Percentiles rank a stretch among this genome's conserved stretches.
phyloP scores from a whole-genome alignment of 2,329 filamentous ascomycete genomes.

The Macrophomina pseudophaseolina region DNA sequence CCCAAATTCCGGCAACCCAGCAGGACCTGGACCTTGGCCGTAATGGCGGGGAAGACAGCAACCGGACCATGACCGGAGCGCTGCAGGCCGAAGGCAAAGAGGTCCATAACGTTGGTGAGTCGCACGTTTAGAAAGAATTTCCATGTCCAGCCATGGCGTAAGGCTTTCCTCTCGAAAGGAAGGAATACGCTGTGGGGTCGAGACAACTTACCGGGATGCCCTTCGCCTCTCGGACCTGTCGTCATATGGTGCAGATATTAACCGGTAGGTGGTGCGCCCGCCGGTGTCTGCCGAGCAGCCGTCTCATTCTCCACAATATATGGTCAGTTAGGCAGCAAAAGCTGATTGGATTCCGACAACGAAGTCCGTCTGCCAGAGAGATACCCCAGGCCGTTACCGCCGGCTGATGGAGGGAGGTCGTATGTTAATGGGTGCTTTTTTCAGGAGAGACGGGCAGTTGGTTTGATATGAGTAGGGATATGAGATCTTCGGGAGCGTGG shows the following conservation, averaged over 20 bases:
- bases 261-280: conserved; percentile 17
- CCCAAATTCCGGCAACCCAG: conserved; percentile 17
- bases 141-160: neutral
- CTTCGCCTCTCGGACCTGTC: neutral
- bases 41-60: neutral
- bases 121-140: conserved; percentile 7
- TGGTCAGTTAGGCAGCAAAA: conserved; percentile 5
- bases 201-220: neutral
- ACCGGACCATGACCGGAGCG: conserved; percentile 24
- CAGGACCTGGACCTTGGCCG: conserved; percentile 26
- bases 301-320: conserved; percentile 16
- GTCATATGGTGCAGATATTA: conserved; percentile 22
- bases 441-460: conserved; percentile 26
- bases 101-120: conserved; percentile 27
- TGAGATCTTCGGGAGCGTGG: neutral
- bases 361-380: conserved; percentile 14
- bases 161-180: neutral
- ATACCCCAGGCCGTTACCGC: conserved; percentile 21
- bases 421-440: conserved; percentile 27
- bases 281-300: neutral
- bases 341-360: conserved; percentile 11
- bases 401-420: conserved; percentile 19
- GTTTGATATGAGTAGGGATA: neutral
- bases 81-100: conserved; percentile 20
- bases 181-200: neutral